Base-by-base conservation (phyloP, 257 asterid species). In the Ilex aquifolium region DNA sequence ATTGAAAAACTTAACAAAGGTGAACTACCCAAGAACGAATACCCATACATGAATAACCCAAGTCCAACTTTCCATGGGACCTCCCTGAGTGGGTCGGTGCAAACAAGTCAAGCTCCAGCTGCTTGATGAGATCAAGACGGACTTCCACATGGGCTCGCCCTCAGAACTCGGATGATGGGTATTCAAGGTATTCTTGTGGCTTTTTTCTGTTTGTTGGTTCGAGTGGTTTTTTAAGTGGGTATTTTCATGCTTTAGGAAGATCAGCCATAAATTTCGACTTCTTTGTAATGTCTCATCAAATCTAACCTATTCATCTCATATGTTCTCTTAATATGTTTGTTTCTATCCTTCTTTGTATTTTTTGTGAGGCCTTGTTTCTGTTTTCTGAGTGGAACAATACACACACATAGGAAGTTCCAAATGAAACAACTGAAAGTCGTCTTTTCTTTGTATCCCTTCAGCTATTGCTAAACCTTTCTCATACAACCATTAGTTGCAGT, bases 81-180 rank as follows among this genome's bases (percentile, higher is more conserved):
- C 46, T 77, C 92, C 56, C 85, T 67, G 50, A 46, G 77, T 61
- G 80, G 84, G 68, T 78, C 93, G 65, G 58, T 56, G 44, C 80
- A 85, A 73, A 49, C 86, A 31, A 80, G 73, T 77, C 85, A 81
- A 65, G 59, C 74, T 54, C 86, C 85, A 31, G 66, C 92, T 65
- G 88, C 97, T 92, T 97, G 36, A 92, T 87, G 89, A 87, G 98
- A 80, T 89, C 97, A 53, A 90, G 89, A 80, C 73, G 95, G 72
- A 76, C 95, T 3, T 87, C 97, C 49, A 93, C 99, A 14, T 93
- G 97, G 99, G 96, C 99, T 53, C 97, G 99, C 48, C 97, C 96
- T 67, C 84, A 95, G 69, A 80, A 69, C 73, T 93, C 99, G 15
- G 99, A 93, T 77, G 99, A 93, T 76, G 99, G 99, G 30, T 90